phyloP scores from a whole-genome alignment of 2,329 filamentous ascomycete genomes.

The Pestalotiopsis sp. region DNA sequence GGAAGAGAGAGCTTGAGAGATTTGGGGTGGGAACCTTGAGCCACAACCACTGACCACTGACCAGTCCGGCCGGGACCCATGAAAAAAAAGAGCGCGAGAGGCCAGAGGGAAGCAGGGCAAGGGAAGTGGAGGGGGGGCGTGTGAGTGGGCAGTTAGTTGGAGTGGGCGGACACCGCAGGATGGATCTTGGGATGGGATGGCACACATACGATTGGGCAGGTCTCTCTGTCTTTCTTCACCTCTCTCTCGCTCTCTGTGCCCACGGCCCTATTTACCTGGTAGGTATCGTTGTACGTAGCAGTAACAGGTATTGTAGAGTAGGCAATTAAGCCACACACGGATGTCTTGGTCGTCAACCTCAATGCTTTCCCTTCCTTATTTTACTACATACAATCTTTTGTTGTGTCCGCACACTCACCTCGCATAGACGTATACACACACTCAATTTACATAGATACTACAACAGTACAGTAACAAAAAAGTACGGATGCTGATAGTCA shows the following conservation, averaged over 20 bases:
- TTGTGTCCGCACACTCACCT: not conserved
- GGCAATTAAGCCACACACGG: not conserved
- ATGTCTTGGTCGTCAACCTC: not conserved
- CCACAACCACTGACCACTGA: not conserved
- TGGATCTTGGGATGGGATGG: not conserved
- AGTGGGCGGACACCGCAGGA: not conserved
- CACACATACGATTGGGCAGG: constrained; percentile 9
- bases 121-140: not conserved
- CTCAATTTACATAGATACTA: too few relatives aligned
- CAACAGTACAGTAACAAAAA: too few relatives aligned
- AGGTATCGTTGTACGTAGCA: not conserved
- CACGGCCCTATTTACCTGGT: not conserved
- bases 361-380: not conserved
- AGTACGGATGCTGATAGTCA: too few relatives aligned
- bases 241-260: not conserved
- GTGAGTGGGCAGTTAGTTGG: not conserved
- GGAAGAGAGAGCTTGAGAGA: constrained; percentile 2
- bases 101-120: constrained; percentile 1
- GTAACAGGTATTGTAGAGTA: not conserved
- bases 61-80: constrained; percentile 9
- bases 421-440: too few relatives aligned
- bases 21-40: constrained; percentile 13
- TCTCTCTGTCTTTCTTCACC: not conserved
- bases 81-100: not conserved
- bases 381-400: not conserved